Base-by-base conservation (phyloP, 352 stramenopile species). In the Hyaloperonospora arabidopsidis region DNA sequence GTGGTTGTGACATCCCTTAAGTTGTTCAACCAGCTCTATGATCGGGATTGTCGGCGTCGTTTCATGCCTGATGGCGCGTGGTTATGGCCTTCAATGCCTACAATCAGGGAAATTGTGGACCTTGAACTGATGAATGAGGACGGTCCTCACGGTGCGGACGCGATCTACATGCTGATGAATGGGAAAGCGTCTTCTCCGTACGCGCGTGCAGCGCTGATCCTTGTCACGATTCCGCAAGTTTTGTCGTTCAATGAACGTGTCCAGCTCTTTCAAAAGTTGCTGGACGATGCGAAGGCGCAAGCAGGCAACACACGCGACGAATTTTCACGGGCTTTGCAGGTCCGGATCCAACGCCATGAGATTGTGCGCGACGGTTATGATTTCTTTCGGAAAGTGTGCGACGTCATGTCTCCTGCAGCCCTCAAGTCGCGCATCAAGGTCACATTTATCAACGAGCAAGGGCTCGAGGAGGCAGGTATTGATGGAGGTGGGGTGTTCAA, bases 401-500 rank as follows among this genome's bases (percentile, higher is more conserved):
- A 71, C 17, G 76, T 77, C 23, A 63, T 72, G 48, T 78, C 95
- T 4, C 67, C 73, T 6, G 63, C 61, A 12, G 61, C 89, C 0
- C 74, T 97, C 14, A 97, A 97, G 46, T 82, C 69, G 23, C 59
- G 87, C 7, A 72, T 98, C 15, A 92, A 98, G 57, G 84, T 98
- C 5, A 87, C 78, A 7, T 95, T 95, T 43, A 62, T 94, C n/a
- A 98, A 97, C 63, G 78, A 95, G 11, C 84, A 96, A 66, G 95
- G 92, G 0, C 61, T 93, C 11, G 76, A 97, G 63, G 97, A 99
- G 67, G 90, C 74, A 32, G 96, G 96, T 15, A 97, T 99, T 50
- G 96, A 99, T 67, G 89, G 95, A 28, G 96, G 96, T 11, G 96
- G 96, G 3, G 79, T 99, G 6, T 98, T 98, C 60, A 98, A 98